phyloP scores from a whole-genome alignment of 768 basidiomycete species.

The Dentipellis sp. region DNA sequence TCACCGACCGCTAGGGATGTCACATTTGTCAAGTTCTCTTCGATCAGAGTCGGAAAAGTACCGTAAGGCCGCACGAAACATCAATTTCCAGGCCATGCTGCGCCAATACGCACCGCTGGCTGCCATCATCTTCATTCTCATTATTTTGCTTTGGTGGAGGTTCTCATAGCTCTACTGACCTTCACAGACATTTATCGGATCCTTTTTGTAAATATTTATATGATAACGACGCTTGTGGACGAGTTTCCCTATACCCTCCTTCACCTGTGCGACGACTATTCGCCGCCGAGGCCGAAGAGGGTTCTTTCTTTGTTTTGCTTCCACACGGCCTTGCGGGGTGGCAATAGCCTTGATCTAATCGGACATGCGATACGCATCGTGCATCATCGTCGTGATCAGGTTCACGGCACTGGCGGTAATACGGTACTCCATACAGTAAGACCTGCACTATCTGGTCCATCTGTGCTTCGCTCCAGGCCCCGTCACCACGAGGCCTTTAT shows the following conservation, averaged over 20 bases:
- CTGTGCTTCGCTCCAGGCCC: not conserved
- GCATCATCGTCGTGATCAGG: not conserved
- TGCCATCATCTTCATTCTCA: conserved; percentile 68
- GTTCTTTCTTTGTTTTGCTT: no score
- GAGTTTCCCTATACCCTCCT: not conserved
- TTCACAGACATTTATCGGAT: conserved; percentile 2
- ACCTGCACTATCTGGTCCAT: not conserved
- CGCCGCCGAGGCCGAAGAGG: no score
- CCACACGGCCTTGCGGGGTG: not conserved
- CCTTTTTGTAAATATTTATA: not conserved
- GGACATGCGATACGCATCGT: not conserved
- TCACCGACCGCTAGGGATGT: conserved; percentile 69
- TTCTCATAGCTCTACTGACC: conserved; percentile 36
- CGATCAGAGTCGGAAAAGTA: conserved; percentile 97
- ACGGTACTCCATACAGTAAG: not conserved
- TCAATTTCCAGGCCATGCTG: conserved; percentile 89
- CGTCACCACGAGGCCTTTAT: not conserved
- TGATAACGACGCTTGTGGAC: not conserved
- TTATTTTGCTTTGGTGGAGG: conserved; percentile 75
- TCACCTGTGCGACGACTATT: no score
- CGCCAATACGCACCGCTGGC: conserved; percentile 93
- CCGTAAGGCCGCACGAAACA: conserved; percentile 88
- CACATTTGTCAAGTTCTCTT: conserved; percentile 87
- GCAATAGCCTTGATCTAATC: not conserved
- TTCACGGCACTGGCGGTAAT: not conserved